Percentiles rank a stretch among this genome's conserved stretches.
Conservation (phyloP, 2,329 filamentous ascomycete genomes). For the Septoria petroselini region DNA sequence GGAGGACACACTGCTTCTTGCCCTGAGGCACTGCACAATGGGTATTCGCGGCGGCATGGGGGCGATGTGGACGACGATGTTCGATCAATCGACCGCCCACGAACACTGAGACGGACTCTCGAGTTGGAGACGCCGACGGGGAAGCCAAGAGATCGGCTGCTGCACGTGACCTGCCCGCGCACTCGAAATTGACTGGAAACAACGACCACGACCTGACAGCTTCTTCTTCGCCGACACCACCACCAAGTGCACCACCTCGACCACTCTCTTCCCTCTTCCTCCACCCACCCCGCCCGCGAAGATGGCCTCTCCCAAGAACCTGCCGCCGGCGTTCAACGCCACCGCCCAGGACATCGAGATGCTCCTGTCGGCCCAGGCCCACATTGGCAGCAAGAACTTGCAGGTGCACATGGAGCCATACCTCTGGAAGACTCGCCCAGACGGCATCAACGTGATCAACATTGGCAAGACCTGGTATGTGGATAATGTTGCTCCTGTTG, state of each 20-base stretch:
- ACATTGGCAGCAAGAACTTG: constrained; percentile 98
- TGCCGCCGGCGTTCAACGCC: constrained; percentile 93
- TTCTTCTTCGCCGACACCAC: constrained; percentile 18
- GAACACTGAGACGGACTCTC: no score
- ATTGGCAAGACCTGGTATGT: constrained; percentile 99
- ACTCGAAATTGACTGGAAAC: constrained; percentile 5
- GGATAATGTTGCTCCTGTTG: not conserved
- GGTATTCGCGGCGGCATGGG: constrained; percentile 51
- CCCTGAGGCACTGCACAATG: constrained; percentile 44
- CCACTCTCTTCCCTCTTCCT: constrained; percentile 17
- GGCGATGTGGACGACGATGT: constrained; percentile 1
- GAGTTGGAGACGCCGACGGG: no score
- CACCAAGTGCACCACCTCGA: constrained; percentile 20
- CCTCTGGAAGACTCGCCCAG: constrained; percentile 98
- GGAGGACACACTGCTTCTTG: constrained; percentile 36
- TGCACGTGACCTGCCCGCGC: no score
- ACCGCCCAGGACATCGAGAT: constrained; percentile 99
- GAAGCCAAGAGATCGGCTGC: no score
- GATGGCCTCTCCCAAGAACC: constrained; percentile 85
- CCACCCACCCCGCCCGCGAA: constrained; percentile 50
- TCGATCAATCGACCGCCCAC: no score
- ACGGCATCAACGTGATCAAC: constrained; percentile 98
- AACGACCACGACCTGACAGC: not conserved
- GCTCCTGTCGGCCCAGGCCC: constrained; percentile 94
- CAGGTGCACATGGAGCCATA: constrained; percentile 99